A percentile compares a stretch with the other conserved stretches of the same genome.
Conservation (phyloP, 2,329 filamentous ascomycete species). For the Aspergillus sp. region DNA sequence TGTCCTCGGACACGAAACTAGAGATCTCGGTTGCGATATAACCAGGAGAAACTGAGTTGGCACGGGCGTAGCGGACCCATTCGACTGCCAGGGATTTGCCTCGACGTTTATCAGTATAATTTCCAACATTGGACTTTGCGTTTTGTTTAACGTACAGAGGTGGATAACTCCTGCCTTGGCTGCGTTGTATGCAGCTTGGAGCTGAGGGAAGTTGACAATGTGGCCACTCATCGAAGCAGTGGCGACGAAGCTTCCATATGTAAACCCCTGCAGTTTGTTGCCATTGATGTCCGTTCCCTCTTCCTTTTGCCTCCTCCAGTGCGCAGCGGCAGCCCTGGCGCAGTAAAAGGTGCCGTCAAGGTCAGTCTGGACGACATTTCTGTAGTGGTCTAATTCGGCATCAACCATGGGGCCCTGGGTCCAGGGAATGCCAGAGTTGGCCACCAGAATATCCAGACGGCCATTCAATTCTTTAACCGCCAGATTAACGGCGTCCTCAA, state of each 20-base stretch:
- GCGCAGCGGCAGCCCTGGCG: conserved; percentile 66
- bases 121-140: too few relatives aligned
- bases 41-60: too few relatives aligned
- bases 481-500: conserved; percentile 42
- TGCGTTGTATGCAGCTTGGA: conserved; percentile 72
- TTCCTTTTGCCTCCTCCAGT: conserved; percentile 69
- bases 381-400: conserved; percentile 63
- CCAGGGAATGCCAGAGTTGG: conserved; percentile 77
- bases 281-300: conserved; percentile 65
- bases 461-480: conserved; percentile 66
- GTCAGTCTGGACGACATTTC: conserved; percentile 68
- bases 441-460: conserved; percentile 74
- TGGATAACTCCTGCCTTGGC: conserved; percentile 33
- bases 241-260: conserved; percentile 70
- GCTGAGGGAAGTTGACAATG: conserved; percentile 74
- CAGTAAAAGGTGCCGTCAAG: conserved; percentile 51
- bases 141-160: too few relatives aligned
- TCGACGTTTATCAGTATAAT: too few relatives aligned
- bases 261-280: conserved; percentile 60
- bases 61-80: too few relatives aligned
- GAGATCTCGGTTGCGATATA: too few relatives aligned
- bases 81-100: too few relatives aligned
- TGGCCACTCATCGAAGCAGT: conserved; percentile 78
- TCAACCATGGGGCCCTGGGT: conserved; percentile 67
- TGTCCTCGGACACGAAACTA: too few relatives aligned